A percentile compares a stretch with the other conserved stretches of the same genome.
phyloP scores from a whole-genome alignment of 768 basidiomycete species.

The Antrodiella citrinella region DNA sequence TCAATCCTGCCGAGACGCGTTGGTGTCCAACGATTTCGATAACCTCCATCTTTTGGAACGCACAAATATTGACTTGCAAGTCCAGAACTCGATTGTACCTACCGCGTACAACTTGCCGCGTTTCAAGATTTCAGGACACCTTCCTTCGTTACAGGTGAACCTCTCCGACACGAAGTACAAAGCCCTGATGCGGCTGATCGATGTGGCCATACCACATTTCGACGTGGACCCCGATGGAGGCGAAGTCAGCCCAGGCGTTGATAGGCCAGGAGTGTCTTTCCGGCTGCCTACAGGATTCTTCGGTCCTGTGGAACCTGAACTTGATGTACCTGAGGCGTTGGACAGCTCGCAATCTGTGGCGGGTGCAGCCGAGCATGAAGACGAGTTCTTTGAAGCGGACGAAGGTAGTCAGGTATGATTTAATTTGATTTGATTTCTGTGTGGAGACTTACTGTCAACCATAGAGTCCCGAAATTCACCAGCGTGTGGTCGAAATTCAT shows the following conservation, averaged over 20 bases:
- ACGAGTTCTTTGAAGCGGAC: constrained; percentile 66
- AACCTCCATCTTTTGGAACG: constrained; percentile 86
- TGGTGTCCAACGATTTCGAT: constrained; percentile 47
- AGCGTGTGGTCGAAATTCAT: constrained; percentile 72
- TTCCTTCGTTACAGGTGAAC: constrained; percentile 86
- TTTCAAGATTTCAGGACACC: constrained; percentile 84
- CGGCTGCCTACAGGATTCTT: constrained; percentile 51
- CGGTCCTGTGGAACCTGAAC: constrained; percentile 47
- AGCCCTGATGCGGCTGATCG: constrained; percentile 84
- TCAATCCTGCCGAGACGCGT: constrained; percentile 71
- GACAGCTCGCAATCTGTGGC: background rate
- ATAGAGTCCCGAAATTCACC: constrained; percentile 36
- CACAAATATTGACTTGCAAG: constrained; percentile 80
- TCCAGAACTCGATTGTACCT: constrained; percentile 91
- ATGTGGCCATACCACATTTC: constrained; percentile 83
- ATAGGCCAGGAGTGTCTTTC: constrained; percentile 30
- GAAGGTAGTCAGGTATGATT: constrained; percentile 31
- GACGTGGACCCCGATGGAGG: constrained; percentile 25
- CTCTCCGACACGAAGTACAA: constrained; percentile 88
- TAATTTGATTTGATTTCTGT: no score
- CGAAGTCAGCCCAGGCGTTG: constrained; percentile 4
- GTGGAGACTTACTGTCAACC: constrained; percentile 10
- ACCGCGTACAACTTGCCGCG: constrained; percentile 72
- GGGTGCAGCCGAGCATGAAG: constrained; percentile 31
- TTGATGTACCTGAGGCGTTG: constrained; percentile 50